Base-by-base conservation (phyloP, 352 stramenopile genomes). In the Phytophthora multivora region DNA sequence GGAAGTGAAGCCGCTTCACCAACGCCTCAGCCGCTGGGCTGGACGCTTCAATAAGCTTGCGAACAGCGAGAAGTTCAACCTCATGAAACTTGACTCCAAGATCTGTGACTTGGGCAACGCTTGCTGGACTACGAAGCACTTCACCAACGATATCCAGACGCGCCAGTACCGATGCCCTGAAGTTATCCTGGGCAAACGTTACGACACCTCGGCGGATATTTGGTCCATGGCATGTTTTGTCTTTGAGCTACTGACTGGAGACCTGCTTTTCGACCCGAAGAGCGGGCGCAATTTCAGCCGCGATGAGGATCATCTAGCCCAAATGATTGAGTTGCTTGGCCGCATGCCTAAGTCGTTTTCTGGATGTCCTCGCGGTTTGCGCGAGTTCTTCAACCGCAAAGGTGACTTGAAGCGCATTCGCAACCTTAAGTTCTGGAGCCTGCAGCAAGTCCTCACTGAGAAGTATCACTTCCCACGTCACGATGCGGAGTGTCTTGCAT, bases 91-190 rank as follows among this genome's bases (percentile, higher is more conserved):
- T 30, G 71, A 86, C 33, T 72, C 75, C 9, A 96, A 97, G 59
- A 81, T 99, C 42, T 98, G 99, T 26, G 98, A 99, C 81, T 75
- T 99, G n/a, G 98, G 98, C 54, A 99, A 99, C 72, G 97, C 97
- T 1, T 99, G 98, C 75, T 99, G 97, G 97, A 99, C 92, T 15
- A 80, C 98, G 62, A 97, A 98, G 59, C 98, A 99, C 77, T 99
- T 99, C 71, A 99, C 97, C 40, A 96, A 99, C 68, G 98, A 99
- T 69, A 99, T 99, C 66, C 98, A 99, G 77, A 99, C 98, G 18
- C 86, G 98, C n/a, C 98, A 99, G 80, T 99, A 99, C 73, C 91
- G 98, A 5, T 97, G 90, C 35, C 98, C 98, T 6, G 98, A 99
- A 75, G 97, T 99, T 21, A 96, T 99, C 18, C 75, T 99, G 59